phyloP scores from a whole-genome alignment of 805 yeast species.

The Priceomyces fermenticarens region DNA sequence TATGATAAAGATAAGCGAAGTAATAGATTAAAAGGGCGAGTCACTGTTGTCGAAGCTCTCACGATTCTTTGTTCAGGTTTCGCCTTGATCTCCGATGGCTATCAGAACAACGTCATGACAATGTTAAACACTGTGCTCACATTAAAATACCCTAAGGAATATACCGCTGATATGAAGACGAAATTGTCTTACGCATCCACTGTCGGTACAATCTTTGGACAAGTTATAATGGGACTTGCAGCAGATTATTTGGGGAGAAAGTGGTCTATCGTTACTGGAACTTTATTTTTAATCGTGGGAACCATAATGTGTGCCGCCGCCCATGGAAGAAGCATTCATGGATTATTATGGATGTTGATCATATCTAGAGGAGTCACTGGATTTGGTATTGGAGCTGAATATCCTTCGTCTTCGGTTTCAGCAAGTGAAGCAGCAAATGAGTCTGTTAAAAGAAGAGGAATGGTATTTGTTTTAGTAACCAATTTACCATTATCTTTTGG shows the following conservation, averaged over 20 bases:
- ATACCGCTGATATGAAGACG: slow-evolving; percentile 50
- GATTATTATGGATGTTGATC: slow-evolving; percentile 76
- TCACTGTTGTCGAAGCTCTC: slow-evolving; percentile 26
- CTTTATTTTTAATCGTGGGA: slow-evolving; percentile 60
- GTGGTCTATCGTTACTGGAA: slow-evolving; percentile 66
- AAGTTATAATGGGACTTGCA: slow-evolving; percentile 59
- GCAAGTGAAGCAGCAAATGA: slow-evolving; percentile 77
- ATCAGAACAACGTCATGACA: slow-evolving; percentile 72
- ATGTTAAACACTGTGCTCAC: slow-evolving; percentile 61
- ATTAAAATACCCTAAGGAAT: slow-evolving; percentile 41
- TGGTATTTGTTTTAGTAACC: slow-evolving; percentile 61
- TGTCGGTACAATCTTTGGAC: slow-evolving; percentile 71
- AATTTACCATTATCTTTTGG: slow-evolving; percentile 74
- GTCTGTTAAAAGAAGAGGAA: slow-evolving; percentile 60
- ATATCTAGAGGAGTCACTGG: slow-evolving; percentile 76
- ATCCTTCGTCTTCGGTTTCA: slow-evolving; percentile 64
- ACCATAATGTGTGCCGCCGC: slow-evolving; percentile 67
- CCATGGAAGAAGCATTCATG: slow-evolving; percentile 55
- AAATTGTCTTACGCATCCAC: slow-evolving; percentile 67
- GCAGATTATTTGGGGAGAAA: slow-evolving; percentile 69
- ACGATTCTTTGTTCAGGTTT: slow-evolving; percentile 67
- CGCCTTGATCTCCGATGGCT: slow-evolving; percentile 76
- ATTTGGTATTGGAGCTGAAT: slow-evolving; percentile 77
- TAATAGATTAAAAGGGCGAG: slow-evolving; percentile 23
- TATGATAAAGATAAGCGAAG: slow-evolving; percentile 33